A percentile compares a stretch with the other conserved stretches of the same genome.
Evolutionary conservation across 495 filamentous ascomycete genomes (phyloP).

Genomic region (Aspergillus ellipticus): DNA sequence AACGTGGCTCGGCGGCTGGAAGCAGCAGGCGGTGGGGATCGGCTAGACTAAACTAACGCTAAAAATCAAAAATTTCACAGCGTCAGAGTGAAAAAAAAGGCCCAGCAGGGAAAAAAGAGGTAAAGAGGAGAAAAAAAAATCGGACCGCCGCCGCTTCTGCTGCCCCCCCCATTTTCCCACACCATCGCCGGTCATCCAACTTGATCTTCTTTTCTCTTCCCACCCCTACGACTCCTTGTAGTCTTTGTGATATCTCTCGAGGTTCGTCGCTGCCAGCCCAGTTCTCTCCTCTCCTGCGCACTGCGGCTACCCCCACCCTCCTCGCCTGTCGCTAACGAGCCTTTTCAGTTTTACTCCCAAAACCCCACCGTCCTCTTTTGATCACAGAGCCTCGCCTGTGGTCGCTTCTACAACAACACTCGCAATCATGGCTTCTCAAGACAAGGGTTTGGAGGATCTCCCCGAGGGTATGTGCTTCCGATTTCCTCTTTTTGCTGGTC

Average conservation of each 20-base stretch:
- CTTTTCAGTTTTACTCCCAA: slow-evolving; percentile 41
- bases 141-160: slow-evolving; percentile 26
- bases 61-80: slow-evolving; percentile 24
- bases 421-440: slow-evolving; percentile 92
- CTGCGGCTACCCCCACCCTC: not conserved
- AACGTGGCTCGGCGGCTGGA: slow-evolving; percentile 3
- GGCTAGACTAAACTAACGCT: slow-evolving; percentile 20
- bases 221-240: slow-evolving; percentile 26
- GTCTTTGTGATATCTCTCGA: slow-evolving; percentile 33
- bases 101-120: slow-evolving; percentile 10
- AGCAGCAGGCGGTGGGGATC: slow-evolving; percentile 18
- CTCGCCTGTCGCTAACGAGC: slow-evolving; percentile 2
- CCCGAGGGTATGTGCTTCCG: slow-evolving; percentile 65
- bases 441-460: slow-evolving; percentile 96
- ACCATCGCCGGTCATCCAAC: slow-evolving; percentile 26
- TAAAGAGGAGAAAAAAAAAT: slow-evolving; percentile 37
- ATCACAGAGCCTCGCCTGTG: slow-evolving; percentile 67
- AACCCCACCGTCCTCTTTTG: slow-evolving; percentile 43
- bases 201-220: slow-evolving; percentile 17
- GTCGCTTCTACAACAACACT: slow-evolving; percentile 55
- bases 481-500: slow-evolving; percentile 14
- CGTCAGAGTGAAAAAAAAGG: slow-evolving; percentile 11
- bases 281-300: not conserved
- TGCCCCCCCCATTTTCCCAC: slow-evolving; percentile 33
- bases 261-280: slow-evolving; percentile 12